These are phyloP conservation scores for Puccinia triticina DNA, from an alignment of 1,284 basidiomycete species.

Conservation along the genomic window DNA sequence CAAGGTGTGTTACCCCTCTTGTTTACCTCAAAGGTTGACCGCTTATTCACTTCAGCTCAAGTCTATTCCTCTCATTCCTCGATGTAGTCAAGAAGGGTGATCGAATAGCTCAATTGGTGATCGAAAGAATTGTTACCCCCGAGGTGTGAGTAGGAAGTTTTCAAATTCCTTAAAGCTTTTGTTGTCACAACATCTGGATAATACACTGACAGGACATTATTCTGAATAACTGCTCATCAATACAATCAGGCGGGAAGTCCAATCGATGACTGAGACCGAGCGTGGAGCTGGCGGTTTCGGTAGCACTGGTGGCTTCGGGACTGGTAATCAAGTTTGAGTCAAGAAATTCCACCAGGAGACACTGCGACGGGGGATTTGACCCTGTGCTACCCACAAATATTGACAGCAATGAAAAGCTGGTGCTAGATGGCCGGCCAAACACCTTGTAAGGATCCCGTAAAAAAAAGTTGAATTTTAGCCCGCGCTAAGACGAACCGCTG, in stretches of 20 bases:
- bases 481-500: too few relatives aligned
- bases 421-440: too few relatives aligned
- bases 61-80: neutral
- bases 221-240: neutral
- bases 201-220: neutral
- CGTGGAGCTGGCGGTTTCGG: slow-evolving; percentile 51
- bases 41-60: neutral
- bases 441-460: too few relatives aligned
- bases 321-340: too few relatives aligned
- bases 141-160: slow-evolving; percentile 66
- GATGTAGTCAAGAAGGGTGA: slow-evolving; percentile 81
- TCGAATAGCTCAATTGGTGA: slow-evolving; percentile 88
- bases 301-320: slow-evolving; percentile 49
- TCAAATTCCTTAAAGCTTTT: neutral
- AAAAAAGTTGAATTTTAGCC: too few relatives aligned
- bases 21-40: neutral
- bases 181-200: neutral
- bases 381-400: too few relatives aligned
- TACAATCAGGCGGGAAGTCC: slow-evolving; percentile 35
- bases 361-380: too few relatives aligned
- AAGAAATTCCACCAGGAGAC: too few relatives aligned
- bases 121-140: slow-evolving; percentile 86
- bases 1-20: slow-evolving; percentile 66
- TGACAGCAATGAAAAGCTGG: too few relatives aligned
- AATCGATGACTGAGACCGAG: slow-evolving; percentile 46